Percentiles rank a stretch among this genome's conserved stretches.
Conservation (phyloP, 208 protist genomes). For the Wallacemonas collosoma region DNA sequence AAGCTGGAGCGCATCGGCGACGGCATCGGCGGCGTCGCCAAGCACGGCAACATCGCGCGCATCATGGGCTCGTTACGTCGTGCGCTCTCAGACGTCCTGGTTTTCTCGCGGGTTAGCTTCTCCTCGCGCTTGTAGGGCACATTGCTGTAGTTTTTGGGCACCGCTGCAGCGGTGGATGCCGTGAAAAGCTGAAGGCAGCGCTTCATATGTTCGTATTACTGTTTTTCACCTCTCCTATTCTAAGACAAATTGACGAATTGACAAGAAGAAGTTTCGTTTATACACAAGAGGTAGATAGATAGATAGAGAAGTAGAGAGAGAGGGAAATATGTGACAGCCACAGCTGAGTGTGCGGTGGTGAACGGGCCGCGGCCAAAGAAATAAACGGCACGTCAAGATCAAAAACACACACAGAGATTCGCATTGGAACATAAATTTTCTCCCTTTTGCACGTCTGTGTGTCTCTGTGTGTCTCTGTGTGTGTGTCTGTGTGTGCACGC, state of each 20-base stretch:
- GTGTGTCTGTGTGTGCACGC: too few species aligned
- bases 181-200: constrained; percentile 2
- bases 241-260: neutral
- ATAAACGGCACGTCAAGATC: too few species aligned
- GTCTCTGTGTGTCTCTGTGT: too few species aligned
- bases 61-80: constrained; percentile 1
- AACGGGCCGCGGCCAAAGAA: too few species aligned
- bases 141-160: constrained; percentile 47
- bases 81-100: neutral
- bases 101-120: neutral
- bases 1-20: constrained; percentile 54
- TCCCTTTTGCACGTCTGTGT: too few species aligned
- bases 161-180: constrained; percentile 21
- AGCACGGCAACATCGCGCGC: neutral
- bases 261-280: too few species aligned
- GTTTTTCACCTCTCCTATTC: neutral
- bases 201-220: constrained; percentile 6
- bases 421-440: too few species aligned
- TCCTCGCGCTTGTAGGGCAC: constrained; percentile 36
- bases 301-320: constrained; percentile 5
- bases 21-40: constrained; percentile 22
- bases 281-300: neutral
- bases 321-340: neutral
- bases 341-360: too few species aligned
- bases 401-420: too few species aligned